Evolutionary conservation across 2,329 filamentous ascomycete species (phyloP).

Genomic region (Trichoderma citrinoviride): DNA sequence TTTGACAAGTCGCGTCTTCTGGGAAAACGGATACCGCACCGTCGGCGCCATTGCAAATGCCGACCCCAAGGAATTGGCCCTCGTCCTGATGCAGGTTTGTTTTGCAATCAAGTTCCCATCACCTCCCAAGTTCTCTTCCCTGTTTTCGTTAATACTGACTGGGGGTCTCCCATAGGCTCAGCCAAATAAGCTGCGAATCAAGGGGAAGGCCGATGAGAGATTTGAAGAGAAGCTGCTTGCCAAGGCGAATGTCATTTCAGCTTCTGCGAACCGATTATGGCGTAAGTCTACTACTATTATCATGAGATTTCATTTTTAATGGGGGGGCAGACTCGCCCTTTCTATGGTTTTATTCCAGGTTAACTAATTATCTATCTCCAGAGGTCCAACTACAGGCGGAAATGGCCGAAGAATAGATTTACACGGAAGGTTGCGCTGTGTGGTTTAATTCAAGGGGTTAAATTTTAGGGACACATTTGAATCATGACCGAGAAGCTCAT

Average conservation of each 20-base stretch:
- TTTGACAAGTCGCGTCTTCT: conserved; percentile 56
- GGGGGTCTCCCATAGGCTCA: conserved; percentile 50
- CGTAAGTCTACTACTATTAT: conserved; percentile 43
- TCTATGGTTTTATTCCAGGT: background rate
- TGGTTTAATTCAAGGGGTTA: too few relatives aligned
- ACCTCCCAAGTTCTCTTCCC: background rate
- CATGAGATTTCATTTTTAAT: background rate
- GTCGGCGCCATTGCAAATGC: conserved; percentile 67
- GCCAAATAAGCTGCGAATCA: conserved; percentile 60
- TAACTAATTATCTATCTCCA: conserved; percentile 26
- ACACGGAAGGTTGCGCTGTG: too few relatives aligned
- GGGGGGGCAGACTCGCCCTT: background rate
- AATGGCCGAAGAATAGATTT: conserved; percentile 42
- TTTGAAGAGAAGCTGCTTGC: conserved; percentile 61
- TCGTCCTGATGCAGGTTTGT: conserved; percentile 66
- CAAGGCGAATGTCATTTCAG: conserved; percentile 67
- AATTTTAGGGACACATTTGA: too few relatives aligned
- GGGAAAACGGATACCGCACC: conserved; percentile 72
- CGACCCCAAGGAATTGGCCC: conserved; percentile 64
- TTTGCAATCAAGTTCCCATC: background rate
- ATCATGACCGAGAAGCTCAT: too few relatives aligned
- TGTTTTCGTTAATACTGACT: conserved; percentile 6
- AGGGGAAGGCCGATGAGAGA: conserved; percentile 54
- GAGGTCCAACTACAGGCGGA: conserved; percentile 53
- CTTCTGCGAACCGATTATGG: conserved; percentile 68